Base-by-base conservation (phyloP, 306 rosid species). In the Acacia melanoxylon region DNA sequence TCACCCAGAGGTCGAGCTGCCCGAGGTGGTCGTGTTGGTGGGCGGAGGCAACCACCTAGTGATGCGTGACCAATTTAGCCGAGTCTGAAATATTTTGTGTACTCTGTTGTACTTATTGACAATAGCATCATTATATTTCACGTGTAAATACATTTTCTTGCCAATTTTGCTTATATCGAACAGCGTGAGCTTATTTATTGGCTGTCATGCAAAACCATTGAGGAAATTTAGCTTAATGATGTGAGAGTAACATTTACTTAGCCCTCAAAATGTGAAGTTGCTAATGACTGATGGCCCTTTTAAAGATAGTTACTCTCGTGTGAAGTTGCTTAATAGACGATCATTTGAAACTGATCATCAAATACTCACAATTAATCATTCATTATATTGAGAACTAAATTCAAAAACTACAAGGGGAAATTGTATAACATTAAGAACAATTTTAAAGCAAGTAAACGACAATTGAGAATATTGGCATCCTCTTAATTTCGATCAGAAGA, bases 41-140 rank as follows among this genome's bases (percentile, higher is more conserved):
- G 86, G 41, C 93, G 96, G 20, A 89, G 98, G 11, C 88, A 86
- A 4, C 49, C 94, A 67, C 37, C 98, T 13, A 82, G 85, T 11
- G 94, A 93, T 8, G 11, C 66, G 6, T 85, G 80, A 72, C 44
- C 29, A 37, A 52, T 61, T 15, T 27, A 25, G 58, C 20, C 27
- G 11, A 37, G 22, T 56, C 42, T 54, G 68, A 42, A 19, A 45
- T 20, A 31, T 58, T 29, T 74, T 42, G 59, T 31, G 35, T 69
- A 4, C 33, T 17, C 37, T 59, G 62, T 9, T 62, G 25, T 7
- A 63, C 62, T 22, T 20, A 75, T 56, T 77, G 51, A 46, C 8
- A 25, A 45, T n/a, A 45, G 31, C 40, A 33, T 24, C 40, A 33
- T 24, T 68, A 59, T 70, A 59, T 12, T 37, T 78, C n/a, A 10